Base-by-base conservation (phyloP, 805 yeast genomes). In the Teunomyces tritomae region DNA sequence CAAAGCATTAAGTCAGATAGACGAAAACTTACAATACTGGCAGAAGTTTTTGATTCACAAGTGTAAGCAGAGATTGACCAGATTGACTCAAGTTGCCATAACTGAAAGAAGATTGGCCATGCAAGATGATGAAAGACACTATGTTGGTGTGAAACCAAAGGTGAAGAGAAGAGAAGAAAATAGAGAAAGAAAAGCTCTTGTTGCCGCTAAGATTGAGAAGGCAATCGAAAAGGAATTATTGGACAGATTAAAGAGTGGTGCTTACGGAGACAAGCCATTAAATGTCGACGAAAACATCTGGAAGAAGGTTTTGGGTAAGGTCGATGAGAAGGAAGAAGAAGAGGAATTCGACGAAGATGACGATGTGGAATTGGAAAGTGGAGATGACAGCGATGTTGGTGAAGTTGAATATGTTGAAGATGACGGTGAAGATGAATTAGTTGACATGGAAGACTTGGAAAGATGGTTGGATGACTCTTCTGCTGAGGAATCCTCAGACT, bases 191-290 rank as follows among this genome's bases (percentile, higher is more conserved):
- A 94, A 94, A 73, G 99, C 99, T 0, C 75, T 94, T 52, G 89
- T 89, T 20, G 98, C 99, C 34, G 99, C 99, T 24, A 88, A 87
- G 75, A 89, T 94, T 57, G 99, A 94, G 66, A 89, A 89, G 71
- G 90, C 96, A 10, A 94, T 94, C 57, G 99, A 94, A 70, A 89
- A 89, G 71, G 99, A 94, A 69, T 78, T 94, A 55, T 77, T 94
- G 62, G 97, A 91, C 46, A 84, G 99, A 69, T 80, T 94, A 62
- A 94, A 94, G 82, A 84, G 92, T 62, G 99, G 99, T 51, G 98
- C 98, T 2, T 94, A 94, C 64, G 99, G 99, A 55, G 98, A 94
- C 63, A 89, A 92, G 68, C 99, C 99, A 48, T 76, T 94, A 63
- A 94, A 94, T 62, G 98, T 94, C 32, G 98, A 94, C 60, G 97